A percentile compares a stretch with the other conserved stretches of the same genome.
Evolutionary conservation across 176 grass and related monocot species (phyloP).

Genomic region (Raddia guianensis): DNA sequence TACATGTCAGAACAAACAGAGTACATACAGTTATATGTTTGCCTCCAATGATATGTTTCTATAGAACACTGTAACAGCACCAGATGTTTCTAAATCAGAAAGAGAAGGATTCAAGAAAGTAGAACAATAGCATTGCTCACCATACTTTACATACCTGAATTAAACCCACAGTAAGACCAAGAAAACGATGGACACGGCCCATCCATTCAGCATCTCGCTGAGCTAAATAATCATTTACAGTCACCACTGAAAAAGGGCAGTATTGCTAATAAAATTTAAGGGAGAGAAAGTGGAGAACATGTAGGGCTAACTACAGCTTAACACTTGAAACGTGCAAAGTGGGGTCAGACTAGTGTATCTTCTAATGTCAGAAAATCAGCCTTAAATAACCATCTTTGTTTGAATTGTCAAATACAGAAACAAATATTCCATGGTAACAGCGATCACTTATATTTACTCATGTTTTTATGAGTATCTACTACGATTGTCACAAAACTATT

Average conservation of each 20-base stretch:
- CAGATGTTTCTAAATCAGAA: background rate
- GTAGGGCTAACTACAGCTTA: constrained; percentile 1
- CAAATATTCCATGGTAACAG: constrained; percentile 7
- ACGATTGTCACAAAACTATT: constrained; percentile 1
- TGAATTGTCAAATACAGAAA: background rate
- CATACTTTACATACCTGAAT: constrained; percentile 65
- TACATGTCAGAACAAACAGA: constrained; percentile 43
- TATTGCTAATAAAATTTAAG: constrained; percentile 24
- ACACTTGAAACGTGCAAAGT: background rate
- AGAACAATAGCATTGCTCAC: background rate
- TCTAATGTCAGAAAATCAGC: background rate
- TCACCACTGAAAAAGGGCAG: constrained; percentile 72
- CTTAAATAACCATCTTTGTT: constrained; percentile 19
- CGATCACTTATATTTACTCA: background rate
- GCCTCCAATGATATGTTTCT: constrained; percentile 17
- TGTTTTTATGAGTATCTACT: background rate
- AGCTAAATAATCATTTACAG: constrained; percentile 99
- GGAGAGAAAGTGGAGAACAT: constrained; percentile 2
- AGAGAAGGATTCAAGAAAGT: background rate
- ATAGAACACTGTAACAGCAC: constrained; percentile 30
- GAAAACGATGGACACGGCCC: constrained; percentile 91
- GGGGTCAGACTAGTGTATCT: constrained; percentile 7
- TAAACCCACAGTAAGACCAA: constrained; percentile 87
- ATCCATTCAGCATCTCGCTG: constrained; percentile 98
- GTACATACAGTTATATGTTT: constrained; percentile 31